Conservation (phyloP, 2,329 filamentous ascomycete genomes). For the Alternaria viburni region DNA sequence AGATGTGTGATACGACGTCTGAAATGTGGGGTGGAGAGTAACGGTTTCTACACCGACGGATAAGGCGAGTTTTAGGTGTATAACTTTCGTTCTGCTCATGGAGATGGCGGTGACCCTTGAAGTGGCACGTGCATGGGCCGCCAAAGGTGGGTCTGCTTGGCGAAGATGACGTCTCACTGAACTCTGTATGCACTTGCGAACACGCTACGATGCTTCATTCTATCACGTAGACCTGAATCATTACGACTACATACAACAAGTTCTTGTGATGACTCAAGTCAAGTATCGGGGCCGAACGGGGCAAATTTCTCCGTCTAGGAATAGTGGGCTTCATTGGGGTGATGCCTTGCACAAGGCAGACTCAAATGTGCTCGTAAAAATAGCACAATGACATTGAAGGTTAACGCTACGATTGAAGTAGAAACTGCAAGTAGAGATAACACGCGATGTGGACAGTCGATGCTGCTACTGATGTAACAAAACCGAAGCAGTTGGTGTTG, state of each 20-base stretch:
- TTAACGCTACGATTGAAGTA: conserved; percentile 1
- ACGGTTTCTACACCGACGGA: conserved; percentile 41
- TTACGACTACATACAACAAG: background rate
- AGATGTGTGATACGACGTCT: conserved; percentile 3
- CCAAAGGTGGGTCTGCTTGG: conserved; percentile 16
- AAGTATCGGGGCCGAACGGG: background rate
- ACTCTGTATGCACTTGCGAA: conserved; percentile 10
- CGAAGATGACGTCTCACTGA: conserved; percentile 25
- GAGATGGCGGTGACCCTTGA: conserved; percentile 36
- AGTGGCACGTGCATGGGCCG: conserved; percentile 14
- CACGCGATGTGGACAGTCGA: background rate
- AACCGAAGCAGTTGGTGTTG: conserved; percentile 17
- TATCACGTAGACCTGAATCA: conserved; percentile 4
- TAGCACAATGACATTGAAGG: conserved; percentile 11
- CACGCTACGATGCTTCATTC: conserved; percentile 5
- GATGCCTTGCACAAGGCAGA: conserved; percentile 23
- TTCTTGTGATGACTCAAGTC: background rate
- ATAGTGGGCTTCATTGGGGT: conserved; percentile 2
- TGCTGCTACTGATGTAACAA: conserved; percentile 18
- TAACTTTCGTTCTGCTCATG: conserved; percentile 11
- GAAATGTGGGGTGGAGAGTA: conserved; percentile 16
- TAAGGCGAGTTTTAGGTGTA: conserved; percentile 8
- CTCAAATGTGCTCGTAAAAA: conserved; percentile 14
- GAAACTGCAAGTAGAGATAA: background rate
- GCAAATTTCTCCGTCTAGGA: background rate